A percentile compares a stretch with the other conserved stretches of the same genome.
Evolutionary conservation across 2,329 filamentous ascomycete genomes (phyloP).

Genomic region (Aspergillus uvarum): DNA sequence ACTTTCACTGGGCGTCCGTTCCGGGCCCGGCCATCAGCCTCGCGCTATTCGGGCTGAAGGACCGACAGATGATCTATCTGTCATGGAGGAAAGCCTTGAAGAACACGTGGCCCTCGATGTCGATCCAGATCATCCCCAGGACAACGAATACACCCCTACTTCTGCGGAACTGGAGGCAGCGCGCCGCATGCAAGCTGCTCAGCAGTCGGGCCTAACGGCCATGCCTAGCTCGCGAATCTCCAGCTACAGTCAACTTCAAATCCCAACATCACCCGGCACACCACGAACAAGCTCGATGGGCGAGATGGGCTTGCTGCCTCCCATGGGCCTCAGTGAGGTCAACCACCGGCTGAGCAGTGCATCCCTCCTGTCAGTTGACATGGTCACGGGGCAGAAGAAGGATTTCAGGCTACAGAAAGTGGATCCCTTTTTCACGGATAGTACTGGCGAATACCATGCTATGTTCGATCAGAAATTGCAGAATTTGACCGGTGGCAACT

Average conservation of each 20-base stretch:
- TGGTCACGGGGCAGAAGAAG: conserved; percentile 59
- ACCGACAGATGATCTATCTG: conserved; percentile 16
- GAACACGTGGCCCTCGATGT: conserved; percentile 28
- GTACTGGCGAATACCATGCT: conserved; percentile 59
- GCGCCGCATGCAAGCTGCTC: conserved; percentile 15
- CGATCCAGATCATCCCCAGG: conserved; percentile 28
- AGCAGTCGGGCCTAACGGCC: background rate
- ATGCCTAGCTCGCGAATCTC: background rate
- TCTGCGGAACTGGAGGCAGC: conserved; percentile 31
- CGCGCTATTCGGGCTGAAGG: conserved; percentile 28
- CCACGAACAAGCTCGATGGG: background rate
- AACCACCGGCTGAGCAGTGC: conserved; percentile 36
- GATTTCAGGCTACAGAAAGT: conserved; percentile 64
- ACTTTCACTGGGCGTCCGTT: conserved; percentile 38
- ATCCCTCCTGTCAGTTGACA: conserved; percentile 54
- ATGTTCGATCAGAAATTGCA: conserved; percentile 59
- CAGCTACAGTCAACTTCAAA: background rate
- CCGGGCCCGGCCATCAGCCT: conserved; percentile 39
- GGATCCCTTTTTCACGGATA: conserved; percentile 65
- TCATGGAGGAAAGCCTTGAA: conserved; percentile 33
- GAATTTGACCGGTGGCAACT: conserved; percentile 55
- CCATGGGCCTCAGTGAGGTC: conserved; percentile 19
- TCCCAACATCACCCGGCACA: background rate
- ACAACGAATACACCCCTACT: conserved; percentile 38
- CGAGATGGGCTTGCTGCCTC: background rate